phyloP scores from a whole-genome alignment of 2,329 filamentous ascomycete species.

The Penicillium palitans region DNA sequence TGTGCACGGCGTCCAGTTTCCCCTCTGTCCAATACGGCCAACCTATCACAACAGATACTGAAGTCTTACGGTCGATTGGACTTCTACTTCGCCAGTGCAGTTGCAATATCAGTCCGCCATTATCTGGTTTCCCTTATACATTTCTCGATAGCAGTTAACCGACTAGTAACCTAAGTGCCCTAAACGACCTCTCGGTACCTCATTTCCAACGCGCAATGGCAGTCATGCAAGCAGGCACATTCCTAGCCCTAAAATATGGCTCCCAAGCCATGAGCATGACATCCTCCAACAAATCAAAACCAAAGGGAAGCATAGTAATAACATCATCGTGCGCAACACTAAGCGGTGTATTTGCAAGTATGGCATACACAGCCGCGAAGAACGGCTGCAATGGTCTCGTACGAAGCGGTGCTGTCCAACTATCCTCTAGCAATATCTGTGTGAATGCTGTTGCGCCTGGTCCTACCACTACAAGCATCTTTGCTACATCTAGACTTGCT shows the following conservation, averaged over 20 bases:
- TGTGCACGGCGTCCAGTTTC: too few species aligned
- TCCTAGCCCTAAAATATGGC: background rate
- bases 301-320: background rate
- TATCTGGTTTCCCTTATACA: background rate
- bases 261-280: background rate
- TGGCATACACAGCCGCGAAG: background rate
- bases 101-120: background rate
- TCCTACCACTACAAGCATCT: background rate
- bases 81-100: too few species aligned
- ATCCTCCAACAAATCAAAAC: background rate
- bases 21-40: too few species aligned
- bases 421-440: background rate
- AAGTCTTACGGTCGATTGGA: too few species aligned
- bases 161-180: background rate
- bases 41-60: too few species aligned
- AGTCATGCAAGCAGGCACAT: background rate
- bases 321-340: background rate
- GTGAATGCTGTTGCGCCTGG: background rate
- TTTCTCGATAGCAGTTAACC: background rate
- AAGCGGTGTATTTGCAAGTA: background rate
- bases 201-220: background rate
- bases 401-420: background rate
- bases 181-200: background rate
- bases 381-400: background rate
- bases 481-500: background rate